A percentile compares a stretch with the other conserved stretches of the same genome.
Evolutionary conservation across 345 rosid genomes (phyloP).

Genomic region (Hypericum perforatum): DNA sequence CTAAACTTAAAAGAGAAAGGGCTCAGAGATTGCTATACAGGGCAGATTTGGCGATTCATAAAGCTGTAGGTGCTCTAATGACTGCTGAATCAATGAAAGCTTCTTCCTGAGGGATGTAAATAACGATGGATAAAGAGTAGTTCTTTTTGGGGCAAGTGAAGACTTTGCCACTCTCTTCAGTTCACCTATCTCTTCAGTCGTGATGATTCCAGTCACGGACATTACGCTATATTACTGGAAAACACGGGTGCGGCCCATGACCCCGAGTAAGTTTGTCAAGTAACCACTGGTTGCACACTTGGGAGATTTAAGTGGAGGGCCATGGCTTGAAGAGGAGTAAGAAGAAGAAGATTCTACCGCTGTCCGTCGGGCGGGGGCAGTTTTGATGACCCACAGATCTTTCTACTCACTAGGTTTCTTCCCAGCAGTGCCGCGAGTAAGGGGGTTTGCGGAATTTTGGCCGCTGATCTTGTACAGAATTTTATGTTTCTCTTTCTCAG

Average conservation of each 20-base stretch:
- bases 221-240: constrained; percentile 15
- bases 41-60: constrained; percentile 87
- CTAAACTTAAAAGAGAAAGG: constrained; percentile 70
- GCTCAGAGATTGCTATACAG: constrained; percentile 63
- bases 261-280: constrained; percentile 2
- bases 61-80: constrained; percentile 77
- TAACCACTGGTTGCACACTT: background rate
- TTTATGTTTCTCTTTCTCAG: constrained; percentile 7
- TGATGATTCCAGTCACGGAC: constrained; percentile 2
- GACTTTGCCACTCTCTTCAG: constrained; percentile 16
- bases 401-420: constrained; percentile 10
- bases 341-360: constrained; percentile 53
- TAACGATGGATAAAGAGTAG: constrained; percentile 26
- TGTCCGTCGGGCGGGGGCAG: constrained; percentile 27
- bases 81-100: constrained; percentile 79
- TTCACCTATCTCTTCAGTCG: constrained; percentile 1
- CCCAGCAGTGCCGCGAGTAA: constrained; percentile 22
- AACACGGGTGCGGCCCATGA: constrained; percentile 10
- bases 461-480: constrained; percentile 38
- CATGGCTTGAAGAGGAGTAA: constrained; percentile 7
- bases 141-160: constrained; percentile 13
- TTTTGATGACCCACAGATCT: constrained; percentile 11
- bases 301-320: constrained; percentile 8
- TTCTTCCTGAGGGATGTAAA: constrained; percentile 37
- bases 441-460: constrained; percentile 36